Conservation (phyloP, 2,329 filamentous ascomycete species). For the Colletotrichum gloeosporioides region DNA sequence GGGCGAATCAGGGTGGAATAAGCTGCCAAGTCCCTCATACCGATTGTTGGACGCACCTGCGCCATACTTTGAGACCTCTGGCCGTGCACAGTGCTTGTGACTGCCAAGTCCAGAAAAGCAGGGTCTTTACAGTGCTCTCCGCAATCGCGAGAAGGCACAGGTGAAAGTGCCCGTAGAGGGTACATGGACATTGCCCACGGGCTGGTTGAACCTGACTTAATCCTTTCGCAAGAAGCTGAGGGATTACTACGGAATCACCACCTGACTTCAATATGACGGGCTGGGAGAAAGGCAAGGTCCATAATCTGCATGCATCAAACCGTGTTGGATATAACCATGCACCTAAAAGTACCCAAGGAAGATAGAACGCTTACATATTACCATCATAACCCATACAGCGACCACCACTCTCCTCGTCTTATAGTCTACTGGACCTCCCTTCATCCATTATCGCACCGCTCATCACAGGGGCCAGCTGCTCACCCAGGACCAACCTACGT, state of each 20-base stretch:
- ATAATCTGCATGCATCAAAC: neutral
- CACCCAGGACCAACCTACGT: slow-evolving; percentile 53
- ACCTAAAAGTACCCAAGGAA: neutral
- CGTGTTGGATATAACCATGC: neutral
- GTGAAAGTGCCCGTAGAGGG: too few species aligned
- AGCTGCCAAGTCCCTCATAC: neutral
- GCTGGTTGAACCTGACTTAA: too few species aligned
- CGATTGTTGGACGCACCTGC: neutral
- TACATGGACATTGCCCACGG: too few species aligned
- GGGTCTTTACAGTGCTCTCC: too few species aligned
- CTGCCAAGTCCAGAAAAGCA: neutral
- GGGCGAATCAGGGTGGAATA: neutral
- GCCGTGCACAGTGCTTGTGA: neutral
- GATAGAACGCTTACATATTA: neutral
- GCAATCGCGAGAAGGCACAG: too few species aligned
- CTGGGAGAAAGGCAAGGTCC: neutral
- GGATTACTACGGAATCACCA: neutral
- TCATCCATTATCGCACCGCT: slow-evolving; percentile 54
- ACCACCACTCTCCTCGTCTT: neutral
- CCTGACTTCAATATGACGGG: neutral
- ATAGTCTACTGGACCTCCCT: slow-evolving; percentile 40
- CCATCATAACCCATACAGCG: neutral
- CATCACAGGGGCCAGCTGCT: slow-evolving; percentile 47
- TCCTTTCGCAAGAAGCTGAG: too few species aligned
- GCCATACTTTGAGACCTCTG: neutral